Conservation (phyloP, 352 stramenopile species). For the Phytophthora podocarpi region DNA sequence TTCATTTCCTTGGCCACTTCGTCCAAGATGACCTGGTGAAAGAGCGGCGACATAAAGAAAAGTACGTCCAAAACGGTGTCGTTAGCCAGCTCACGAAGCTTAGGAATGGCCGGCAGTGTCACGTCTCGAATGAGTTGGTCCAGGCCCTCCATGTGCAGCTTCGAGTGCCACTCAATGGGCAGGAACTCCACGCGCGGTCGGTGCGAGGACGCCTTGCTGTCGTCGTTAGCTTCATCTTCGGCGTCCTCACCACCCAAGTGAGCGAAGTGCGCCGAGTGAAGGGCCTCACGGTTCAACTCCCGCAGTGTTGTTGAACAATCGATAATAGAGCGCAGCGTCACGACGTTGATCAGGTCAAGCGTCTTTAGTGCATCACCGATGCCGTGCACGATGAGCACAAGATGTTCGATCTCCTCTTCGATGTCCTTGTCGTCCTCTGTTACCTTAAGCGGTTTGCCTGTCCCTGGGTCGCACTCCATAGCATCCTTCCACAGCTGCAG, state of each 20-base stretch:
- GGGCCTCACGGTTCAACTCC: conserved; percentile 65
- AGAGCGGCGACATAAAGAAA: conserved; percentile 93
- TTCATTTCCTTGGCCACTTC: conserved; percentile 94
- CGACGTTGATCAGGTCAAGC: conserved; percentile 85
- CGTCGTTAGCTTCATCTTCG: conserved; percentile 9
- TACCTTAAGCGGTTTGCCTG: conserved; percentile 28
- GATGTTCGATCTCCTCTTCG: conserved; percentile 79
- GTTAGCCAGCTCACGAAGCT: conserved; percentile 92
- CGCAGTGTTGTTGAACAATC: conserved; percentile 77
- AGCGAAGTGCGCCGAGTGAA: conserved; percentile 74
- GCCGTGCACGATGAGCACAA: conserved; percentile 90
- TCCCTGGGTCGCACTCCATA: conserved; percentile 45
- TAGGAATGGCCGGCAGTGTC: conserved; percentile 88
- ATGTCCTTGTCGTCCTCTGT: conserved; percentile 75
- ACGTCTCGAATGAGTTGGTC: conserved; percentile 76
- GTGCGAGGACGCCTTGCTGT: conserved; percentile 1
- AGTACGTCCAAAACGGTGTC: conserved; percentile 93
- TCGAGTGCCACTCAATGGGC: conserved; percentile 89
- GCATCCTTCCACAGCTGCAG: conserved; percentile 67
- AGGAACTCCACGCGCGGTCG: conserved; percentile 73
- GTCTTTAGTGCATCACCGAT: conserved; percentile 91
- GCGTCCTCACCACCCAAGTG: conserved; percentile 36
- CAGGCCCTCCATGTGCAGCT: conserved; percentile 80
- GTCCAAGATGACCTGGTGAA: conserved; percentile 92
- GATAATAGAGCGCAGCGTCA: conserved; percentile 83